Base-by-base conservation (phyloP, 2,329 filamentous ascomycete genomes). In the Botrytis galanthina region DNA sequence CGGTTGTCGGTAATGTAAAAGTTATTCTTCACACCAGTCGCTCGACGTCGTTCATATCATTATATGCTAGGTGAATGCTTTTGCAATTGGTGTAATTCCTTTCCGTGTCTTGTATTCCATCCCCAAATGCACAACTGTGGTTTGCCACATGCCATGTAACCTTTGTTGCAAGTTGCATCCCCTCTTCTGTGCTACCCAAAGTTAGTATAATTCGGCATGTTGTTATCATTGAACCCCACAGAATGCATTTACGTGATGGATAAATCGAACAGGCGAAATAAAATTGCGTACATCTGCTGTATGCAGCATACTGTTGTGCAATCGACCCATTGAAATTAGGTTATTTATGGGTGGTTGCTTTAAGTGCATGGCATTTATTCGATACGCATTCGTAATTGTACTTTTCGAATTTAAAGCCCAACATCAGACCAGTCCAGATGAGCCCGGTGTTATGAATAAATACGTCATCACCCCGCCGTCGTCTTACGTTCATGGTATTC, bases 1-100 rank as follows among this genome's bases (percentile, higher is more conserved):
- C 6, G 16, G 4, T 29, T 54, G 2, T 54, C 12, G n/a, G n/a
- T 0, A 18, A 16, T 29, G 1, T 1, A 29, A 54, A 18, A 29
- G n/a, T 18, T 29, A 16, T 54, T 54, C 51, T 54, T 8, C 14
- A 29, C n/a, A 54, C 9, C 7, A 3, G 2, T 16, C 2, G 18
- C 26, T 54, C 12, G n/a, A 29, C 0, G 5, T 29, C n/a, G 18
- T 54, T n/a, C n/a, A 54, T 29, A 18, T 18, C 51, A 54, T 54
- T 18, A 8, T 8, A 8, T 54, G 6, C 1, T 29, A 7, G n/a
- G n/a, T 16, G 29, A 6, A 18, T 0, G n/a, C 6, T 14, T 54
- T 54, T 54, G 51, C n/a, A n/a, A 16, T 8, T 18, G 5, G 6
- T 54, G 2, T 29, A 54, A 29, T 9, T 3, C 6, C 14, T 54